A percentile compares a stretch with the other conserved stretches of the same genome.
These are phyloP conservation scores for Penicillium riverlandense DNA, from an alignment of 495 filamentous ascomycete species.

Conservation along the genomic window DNA sequence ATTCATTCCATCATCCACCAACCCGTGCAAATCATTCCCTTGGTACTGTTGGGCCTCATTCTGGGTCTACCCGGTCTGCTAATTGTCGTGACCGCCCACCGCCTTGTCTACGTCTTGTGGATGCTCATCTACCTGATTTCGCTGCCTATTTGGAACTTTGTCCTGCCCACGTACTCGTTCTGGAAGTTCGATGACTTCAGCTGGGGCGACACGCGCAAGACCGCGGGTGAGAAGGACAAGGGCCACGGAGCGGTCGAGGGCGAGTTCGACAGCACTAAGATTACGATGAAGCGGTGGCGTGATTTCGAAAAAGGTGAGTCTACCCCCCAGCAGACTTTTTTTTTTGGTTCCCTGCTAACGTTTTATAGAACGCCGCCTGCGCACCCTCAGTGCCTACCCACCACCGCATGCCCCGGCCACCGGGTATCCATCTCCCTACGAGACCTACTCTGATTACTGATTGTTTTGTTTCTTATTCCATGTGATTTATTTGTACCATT, in stretches of 20 bases:
- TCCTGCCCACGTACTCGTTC: conserved; percentile 90
- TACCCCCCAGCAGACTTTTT: not conserved
- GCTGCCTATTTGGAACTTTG: conserved; percentile 95
- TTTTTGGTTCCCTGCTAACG: too few species aligned
- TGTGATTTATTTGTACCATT: conserved; percentile 15
- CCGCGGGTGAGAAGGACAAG: conserved; percentile 83
- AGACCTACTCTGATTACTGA: conserved; percentile 25
- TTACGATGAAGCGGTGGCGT: conserved; percentile 96
- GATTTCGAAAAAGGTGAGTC: conserved; percentile 81
- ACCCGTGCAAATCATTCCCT: conserved; percentile 86
- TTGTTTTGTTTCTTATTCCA: not conserved
- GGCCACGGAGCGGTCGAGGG: conserved; percentile 81
- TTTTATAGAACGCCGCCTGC: conserved; percentile 17
- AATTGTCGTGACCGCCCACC: conserved; percentile 93
- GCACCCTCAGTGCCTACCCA: conserved; percentile 11
- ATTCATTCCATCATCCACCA: conserved; percentile 76
- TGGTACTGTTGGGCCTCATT: conserved; percentile 85
- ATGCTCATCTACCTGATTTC: conserved; percentile 94
- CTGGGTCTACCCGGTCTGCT: conserved; percentile 88
- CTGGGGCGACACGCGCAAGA: conserved; percentile 98
- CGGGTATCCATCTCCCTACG: conserved; percentile 19
- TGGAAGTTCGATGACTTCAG: conserved; percentile 99
- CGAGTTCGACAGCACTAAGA: conserved; percentile 95
- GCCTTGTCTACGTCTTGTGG: conserved; percentile 89
- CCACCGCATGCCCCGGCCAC: conserved; percentile 8